These are phyloP conservation scores for Ceratobasidium sp. DNA, from an alignment of 1,284 basidiomycete species.

Conservation along the genomic window DNA sequence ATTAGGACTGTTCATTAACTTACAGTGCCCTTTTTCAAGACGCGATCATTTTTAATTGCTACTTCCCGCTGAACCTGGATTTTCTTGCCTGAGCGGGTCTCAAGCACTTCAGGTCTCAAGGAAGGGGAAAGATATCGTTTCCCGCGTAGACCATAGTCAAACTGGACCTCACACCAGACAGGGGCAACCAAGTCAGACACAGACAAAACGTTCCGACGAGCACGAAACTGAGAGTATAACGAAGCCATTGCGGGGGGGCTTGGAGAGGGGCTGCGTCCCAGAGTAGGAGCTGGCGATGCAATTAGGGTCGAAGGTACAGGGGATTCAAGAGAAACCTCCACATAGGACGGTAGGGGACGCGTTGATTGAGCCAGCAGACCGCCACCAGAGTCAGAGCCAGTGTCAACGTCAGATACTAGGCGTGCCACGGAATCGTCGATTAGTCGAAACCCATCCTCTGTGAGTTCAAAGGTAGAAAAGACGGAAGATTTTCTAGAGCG, in stretches of 20 bases:
- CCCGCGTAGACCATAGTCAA: slow-evolving; percentile 68
- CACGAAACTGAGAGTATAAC: slow-evolving; percentile 34
- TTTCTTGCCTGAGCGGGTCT: slow-evolving; percentile 65
- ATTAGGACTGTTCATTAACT: slow-evolving; percentile 45
- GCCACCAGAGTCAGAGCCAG: slow-evolving; percentile 25
- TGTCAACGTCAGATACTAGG: slow-evolving; percentile 9
- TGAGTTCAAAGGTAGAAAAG: slow-evolving; percentile 20
- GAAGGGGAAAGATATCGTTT: slow-evolving; percentile 52
- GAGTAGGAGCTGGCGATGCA: slow-evolving; percentile 29
- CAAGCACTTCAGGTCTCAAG: slow-evolving; percentile 65
- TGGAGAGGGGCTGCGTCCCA: slow-evolving; percentile 28
- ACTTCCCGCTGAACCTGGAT: slow-evolving; percentile 66
- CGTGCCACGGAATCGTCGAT: slow-evolving; percentile 24
- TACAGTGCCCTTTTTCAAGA: slow-evolving; percentile 67
- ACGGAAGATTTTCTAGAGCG: slow-evolving; percentile 29
- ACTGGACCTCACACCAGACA: slow-evolving; percentile 63
- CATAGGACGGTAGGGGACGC: slow-evolving; percentile 44
- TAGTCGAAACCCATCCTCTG: slow-evolving; percentile 25
- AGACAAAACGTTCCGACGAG: slow-evolving; percentile 44
- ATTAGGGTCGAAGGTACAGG: slow-evolving; percentile 44
- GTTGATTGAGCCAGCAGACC: slow-evolving; percentile 44
- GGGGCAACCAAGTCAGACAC: slow-evolving; percentile 59
- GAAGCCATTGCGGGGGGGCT: slow-evolving; percentile 1
- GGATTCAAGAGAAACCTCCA: slow-evolving; percentile 48
- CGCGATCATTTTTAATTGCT: slow-evolving; percentile 65